These are phyloP conservation scores for Salix viminalis DNA, from an alignment of 345 rosid species.

Conservation along the genomic window DNA sequence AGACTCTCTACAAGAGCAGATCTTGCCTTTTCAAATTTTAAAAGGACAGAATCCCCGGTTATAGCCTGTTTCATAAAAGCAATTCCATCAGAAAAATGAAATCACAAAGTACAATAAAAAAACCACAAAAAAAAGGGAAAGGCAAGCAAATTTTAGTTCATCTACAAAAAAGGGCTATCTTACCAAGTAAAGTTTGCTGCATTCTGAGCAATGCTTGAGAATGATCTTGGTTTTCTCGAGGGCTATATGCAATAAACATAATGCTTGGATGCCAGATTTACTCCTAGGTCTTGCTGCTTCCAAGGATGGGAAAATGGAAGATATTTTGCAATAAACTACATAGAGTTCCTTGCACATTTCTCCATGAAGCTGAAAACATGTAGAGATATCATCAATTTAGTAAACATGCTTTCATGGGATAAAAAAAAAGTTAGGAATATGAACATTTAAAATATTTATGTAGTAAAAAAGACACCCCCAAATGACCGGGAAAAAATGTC, in stretches of 20 bases:
- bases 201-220: conserved; percentile 89
- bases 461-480: neutral
- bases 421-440: neutral
- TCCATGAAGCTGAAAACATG: conserved; percentile 71
- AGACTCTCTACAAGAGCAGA: conserved; percentile 74
- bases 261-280: conserved; percentile 92
- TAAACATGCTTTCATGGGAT: neutral
- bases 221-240: conserved; percentile 79
- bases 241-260: conserved; percentile 90
- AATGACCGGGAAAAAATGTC: neutral
- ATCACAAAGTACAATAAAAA: neutral
- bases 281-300: conserved; percentile 98
- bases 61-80: conserved; percentile 59
- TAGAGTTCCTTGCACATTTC: conserved; percentile 79
- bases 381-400: conserved; percentile 6
- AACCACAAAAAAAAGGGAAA: conserved; percentile 1
- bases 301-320: conserved; percentile 75
- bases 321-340: conserved; percentile 59
- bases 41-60: conserved; percentile 85
- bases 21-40: conserved; percentile 77
- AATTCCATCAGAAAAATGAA: conserved; percentile 5
- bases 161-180: conserved; percentile 6
- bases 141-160: neutral
- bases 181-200: conserved; percentile 93
- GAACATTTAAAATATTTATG: neutral